Conservation (phyloP, 116 monocot genomes). For the Dioscorea cayenensis region DNA sequence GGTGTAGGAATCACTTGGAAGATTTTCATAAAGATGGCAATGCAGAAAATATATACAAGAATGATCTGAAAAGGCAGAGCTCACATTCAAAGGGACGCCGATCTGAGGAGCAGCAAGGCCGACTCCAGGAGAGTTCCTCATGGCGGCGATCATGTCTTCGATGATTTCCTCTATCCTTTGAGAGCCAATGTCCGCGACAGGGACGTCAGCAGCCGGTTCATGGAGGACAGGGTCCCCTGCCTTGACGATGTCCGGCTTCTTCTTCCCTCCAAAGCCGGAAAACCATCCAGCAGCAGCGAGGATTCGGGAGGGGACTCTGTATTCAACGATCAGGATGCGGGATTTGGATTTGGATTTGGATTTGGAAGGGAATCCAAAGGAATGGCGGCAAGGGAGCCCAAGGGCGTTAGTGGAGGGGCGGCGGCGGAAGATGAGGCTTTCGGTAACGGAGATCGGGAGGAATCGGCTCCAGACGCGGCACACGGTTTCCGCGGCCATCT, state of each 20-base stretch:
- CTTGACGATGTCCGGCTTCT: constrained; percentile 72
- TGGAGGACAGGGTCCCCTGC: constrained; percentile 90
- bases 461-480: background rate
- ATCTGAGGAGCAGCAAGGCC: constrained; percentile 92
- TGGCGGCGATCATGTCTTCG: constrained; percentile 63
- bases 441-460: constrained; percentile 3
- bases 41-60: background rate
- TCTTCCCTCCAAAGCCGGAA: constrained; percentile 36
- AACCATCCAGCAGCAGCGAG: constrained; percentile 41
- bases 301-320: background rate
- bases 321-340: background rate
- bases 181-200: constrained; percentile 42
- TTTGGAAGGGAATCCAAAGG: background rate
- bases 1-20: too few relatives aligned
- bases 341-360: background rate
- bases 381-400: background rate
- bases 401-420: background rate
- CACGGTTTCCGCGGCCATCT: background rate
- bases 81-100: constrained; percentile 70
- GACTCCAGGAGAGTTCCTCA: constrained; percentile 76
- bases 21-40: too few relatives aligned
- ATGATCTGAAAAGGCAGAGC: background rate
- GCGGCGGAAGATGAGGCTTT: background rate
- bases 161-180: constrained; percentile 59
- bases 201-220: constrained; percentile 52